Evolutionary conservation across 2,329 filamentous ascomycete genomes (phyloP), one percentile per base, ranked within the genome.

Genomic region (Xylaria multiplex): DNA sequence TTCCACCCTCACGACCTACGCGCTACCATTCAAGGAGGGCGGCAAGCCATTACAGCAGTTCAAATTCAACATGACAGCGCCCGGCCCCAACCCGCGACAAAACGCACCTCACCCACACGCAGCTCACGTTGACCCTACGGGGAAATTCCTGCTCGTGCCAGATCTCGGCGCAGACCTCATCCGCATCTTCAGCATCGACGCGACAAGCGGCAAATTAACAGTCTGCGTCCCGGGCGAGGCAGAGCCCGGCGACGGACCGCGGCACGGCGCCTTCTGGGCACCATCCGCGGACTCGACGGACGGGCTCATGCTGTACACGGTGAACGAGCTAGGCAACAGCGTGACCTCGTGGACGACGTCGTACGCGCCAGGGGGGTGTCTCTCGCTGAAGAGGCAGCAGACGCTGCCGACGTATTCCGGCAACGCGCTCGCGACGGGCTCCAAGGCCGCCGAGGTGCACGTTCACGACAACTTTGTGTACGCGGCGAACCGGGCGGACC

Each of bases 401-500:
- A 81, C 80, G 1, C 73, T 82, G 8, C 81, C 81, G 1, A 85
- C 84, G 0, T 84, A 83, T 69, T 79, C 82, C 0, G 81, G 81
- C 35, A 77, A 76, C 61, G 75, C 80, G 1, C 76, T 81, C 2
- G 81, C 82, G 3, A 69, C 73, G 0, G 83, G 81, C 16, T 81
- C 83, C 68, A 86, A 86, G 66, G 83, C 84, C 0, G 85, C 84
- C 32, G 86, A 88, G 74, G 79, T 89, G n/a, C 79, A 80, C 52
- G 77, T 88, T 6, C 75, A 71, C 32, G 86, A 84, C 70, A 82
- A 84, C 69, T 88, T 86, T 76, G 71, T 90, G 48, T 83, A 90
- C 74, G 84, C 84, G 8, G 84, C 85, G 16, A 91, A 91, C 80
- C 84, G 89, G 62, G 85, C 86, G 68, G 87, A 89, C 74, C 80